Base-by-base conservation (phyloP, 768 basidiomycete species). In the Peribolospora kevripleyi region DNA sequence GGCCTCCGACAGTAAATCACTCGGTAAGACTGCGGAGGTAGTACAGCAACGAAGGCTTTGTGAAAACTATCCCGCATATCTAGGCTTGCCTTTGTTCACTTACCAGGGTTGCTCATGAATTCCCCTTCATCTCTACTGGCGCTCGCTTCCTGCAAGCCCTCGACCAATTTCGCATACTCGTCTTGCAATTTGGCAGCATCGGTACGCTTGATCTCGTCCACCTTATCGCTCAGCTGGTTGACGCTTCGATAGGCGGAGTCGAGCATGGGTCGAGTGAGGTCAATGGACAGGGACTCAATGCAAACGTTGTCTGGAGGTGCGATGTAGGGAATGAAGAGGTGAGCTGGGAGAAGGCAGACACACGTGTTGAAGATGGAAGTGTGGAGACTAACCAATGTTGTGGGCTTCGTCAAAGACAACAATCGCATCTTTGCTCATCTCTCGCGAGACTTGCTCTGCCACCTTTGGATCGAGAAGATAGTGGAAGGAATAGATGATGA, bases 321-420 rank as follows among this genome's bases (percentile, higher is more conserved):
- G 42, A 47, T 3, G 10, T 3, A 39, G 36, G 5, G 9, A 51
- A 13, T 2, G 3, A 50, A 3, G 47, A 37, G 47, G 36, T 42
- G 25, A 53, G 50, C 6, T 41, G 13, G 9, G 25, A 25, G 25
- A 25, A 25, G 1, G 25, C 43, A 45, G 7, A 45, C 7, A 45
- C 13, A 45, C 8, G 7, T 7, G 43, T 45, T 7, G 46, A 52
- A 53, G 42, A 54, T 45, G 45, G 53, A 51, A 54, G 55, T 13
- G 14, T 25, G 25, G 25, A 25, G 38, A 60, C 73, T 55, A 61
- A 88, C 90, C 90, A 52, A 98, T 98, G 66, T 98, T 98, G 68
- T 98, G 93, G 11, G 93, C 93, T 65, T 98, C 93, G 64, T 98
- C 93, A 63, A 98, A 98, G 2, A 98, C 93, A 45, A 98, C 88